Conservation (phyloP, 371 early-diverging fungal species). For the Mucor piriformis region DNA sequence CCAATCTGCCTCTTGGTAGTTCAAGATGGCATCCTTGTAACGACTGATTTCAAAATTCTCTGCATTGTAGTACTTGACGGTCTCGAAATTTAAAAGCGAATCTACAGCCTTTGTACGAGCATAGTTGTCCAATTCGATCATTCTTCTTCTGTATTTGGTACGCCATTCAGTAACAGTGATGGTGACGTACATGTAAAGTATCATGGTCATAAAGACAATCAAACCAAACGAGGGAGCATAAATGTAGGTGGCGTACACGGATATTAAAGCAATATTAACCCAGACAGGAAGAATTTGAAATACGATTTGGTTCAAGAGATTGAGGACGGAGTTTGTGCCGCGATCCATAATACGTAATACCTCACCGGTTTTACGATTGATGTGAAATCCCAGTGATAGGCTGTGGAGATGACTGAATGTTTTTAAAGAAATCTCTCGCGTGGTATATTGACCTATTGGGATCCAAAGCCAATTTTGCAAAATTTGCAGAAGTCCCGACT, state of each 20-base stretch:
- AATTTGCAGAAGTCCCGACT: constrained; percentile 76
- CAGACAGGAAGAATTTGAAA: constrained; percentile 90
- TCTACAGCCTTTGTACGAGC: constrained; percentile 84
- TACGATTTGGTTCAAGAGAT: constrained; percentile 79
- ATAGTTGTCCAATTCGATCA: constrained; percentile 77
- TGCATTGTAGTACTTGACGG: constrained; percentile 87
- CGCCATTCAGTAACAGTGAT: constrained; percentile 92
- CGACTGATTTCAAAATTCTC: constrained; percentile 79
- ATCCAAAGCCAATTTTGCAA: constrained; percentile 86
- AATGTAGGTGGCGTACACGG: constrained; percentile 69
- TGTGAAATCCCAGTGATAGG: constrained; percentile 84
- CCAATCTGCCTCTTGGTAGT: constrained; percentile 85
- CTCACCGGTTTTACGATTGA: constrained; percentile 93
- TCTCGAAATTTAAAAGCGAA: constrained; percentile 93
- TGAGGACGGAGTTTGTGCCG: constrained; percentile 83
- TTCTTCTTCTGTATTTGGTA: constrained; percentile 77
- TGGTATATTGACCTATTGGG: constrained; percentile 88
- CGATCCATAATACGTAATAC: constrained; percentile 87
- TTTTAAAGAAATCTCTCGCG: constrained; percentile 79
- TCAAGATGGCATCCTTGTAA: constrained; percentile 73
- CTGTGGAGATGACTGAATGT: constrained; percentile 89
- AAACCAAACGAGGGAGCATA: constrained; percentile 73
- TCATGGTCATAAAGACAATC: constrained; percentile 87
- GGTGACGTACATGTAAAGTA: constrained; percentile 81
- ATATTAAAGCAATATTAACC: constrained; percentile 84